Evolutionary conservation across 768 basidiomycete species (phyloP), one percentile per base, ranked within the genome.

Genomic region (Pleurotus tuber-regium): DNA sequence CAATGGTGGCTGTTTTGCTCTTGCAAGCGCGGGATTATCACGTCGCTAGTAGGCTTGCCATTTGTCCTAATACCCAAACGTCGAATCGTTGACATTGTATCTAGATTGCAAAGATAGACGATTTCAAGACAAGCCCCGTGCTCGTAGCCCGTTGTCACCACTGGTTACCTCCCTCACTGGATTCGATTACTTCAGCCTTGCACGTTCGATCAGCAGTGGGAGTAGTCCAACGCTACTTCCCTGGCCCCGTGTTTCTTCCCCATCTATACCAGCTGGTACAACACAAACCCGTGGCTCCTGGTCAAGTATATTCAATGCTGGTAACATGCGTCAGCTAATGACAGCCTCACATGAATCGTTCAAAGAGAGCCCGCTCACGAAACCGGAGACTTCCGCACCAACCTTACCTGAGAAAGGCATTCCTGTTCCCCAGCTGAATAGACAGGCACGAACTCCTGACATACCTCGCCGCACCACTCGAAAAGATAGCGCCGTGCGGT

Each of bases 271-370:
- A 1, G 59, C 73, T 9, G 64, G 66, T 16, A 70, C 64, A 8
- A 63, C 70, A 2, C 64, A 70, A 3, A 62, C 75, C 2, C 76
- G 83, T 38, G 87, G 83, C 7, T 89, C 90, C 0, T 92, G 90
- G 90, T 86, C 88, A 0, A 90, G 83, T 59, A 61, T 92, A 9
- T 87, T 89, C 63, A 85, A 82, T 53, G 70, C 86, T 1, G 80
- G 79, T 14, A 78, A 73, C 36, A 72, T 90, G 67, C 75, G 85
- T 23, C 85, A 89, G 51, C 80, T 91, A 52, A 82, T 90, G 73
- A 73, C 74, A 9, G 80, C 84, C 26, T 71, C 82, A 24, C 78
- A 81, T 28, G 83, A 81, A 56, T 70, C 75, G 1, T 64, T 76
- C 4, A 73, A 72, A 46, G 74, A 75, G 5, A 66, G 65, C 33